Evolutionary conservation across 192 early-diverging fungal genomes (phyloP).

Genomic region (Coemansia sp.): DNA sequence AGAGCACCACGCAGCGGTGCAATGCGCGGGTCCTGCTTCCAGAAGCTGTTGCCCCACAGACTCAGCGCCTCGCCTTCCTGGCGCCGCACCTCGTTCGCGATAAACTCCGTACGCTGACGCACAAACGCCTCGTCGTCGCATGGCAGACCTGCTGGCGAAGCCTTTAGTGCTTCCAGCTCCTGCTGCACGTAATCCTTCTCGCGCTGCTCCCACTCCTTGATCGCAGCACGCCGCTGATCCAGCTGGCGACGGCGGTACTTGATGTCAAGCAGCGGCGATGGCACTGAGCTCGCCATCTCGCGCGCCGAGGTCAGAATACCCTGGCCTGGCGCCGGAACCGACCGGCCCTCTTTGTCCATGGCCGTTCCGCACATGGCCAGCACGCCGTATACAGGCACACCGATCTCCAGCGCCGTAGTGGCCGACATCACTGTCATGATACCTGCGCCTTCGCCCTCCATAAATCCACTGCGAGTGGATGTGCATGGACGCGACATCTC

Average conservation of each 20-base stretch:
- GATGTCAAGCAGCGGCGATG: conserved; percentile 75
- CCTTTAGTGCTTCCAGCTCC: conserved; percentile 34
- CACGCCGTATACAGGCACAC: conserved; percentile 86
- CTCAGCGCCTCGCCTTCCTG: conserved; percentile 78
- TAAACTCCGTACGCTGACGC: conserved; percentile 39
- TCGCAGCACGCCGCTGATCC: conserved; percentile 40
- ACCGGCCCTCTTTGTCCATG: conserved; percentile 79
- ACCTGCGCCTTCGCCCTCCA: conserved; percentile 81
- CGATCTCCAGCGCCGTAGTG: conserved; percentile 82
- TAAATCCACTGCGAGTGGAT: conserved; percentile 48
- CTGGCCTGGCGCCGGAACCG: conserved; percentile 66
- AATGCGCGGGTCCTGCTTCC: conserved; percentile 72
- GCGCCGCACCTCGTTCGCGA: conserved; percentile 67
- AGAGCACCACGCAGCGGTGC: conserved; percentile 86
- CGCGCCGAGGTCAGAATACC: conserved; percentile 90
- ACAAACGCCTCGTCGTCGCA: conserved; percentile 54
- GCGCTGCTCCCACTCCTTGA: conserved; percentile 34
- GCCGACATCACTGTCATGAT: conserved; percentile 88
- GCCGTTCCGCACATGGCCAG: conserved; percentile 86
- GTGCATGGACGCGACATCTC: conserved; percentile 93
- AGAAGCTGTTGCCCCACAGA: conserved; percentile 86
- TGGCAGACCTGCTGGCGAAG: conserved; percentile 24
- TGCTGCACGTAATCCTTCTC: conserved; percentile 28
- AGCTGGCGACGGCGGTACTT: conserved; percentile 85
- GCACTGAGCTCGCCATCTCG: conserved; percentile 63